Conservation (phyloP, 1,284 basidiomycete genomes). For the Pascua sp. region DNA sequence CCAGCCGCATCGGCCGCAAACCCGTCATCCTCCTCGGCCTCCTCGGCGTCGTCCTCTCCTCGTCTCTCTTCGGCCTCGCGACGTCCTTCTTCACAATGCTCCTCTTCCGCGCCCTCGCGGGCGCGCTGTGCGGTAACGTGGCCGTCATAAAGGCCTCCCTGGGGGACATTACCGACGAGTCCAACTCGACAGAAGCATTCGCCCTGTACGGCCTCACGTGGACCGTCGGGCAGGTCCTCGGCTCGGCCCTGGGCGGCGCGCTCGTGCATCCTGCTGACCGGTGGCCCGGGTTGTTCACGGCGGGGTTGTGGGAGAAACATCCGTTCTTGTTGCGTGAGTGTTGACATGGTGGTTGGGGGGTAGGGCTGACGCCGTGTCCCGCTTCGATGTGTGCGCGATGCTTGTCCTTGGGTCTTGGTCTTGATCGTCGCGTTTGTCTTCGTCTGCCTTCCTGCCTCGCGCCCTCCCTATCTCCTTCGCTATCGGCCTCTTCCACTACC, state of each 20-base stretch:
- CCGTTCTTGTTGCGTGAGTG: conserved; percentile 51
- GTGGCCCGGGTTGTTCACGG: conserved; percentile 48
- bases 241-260: conserved; percentile 38
- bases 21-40: conserved; percentile 44
- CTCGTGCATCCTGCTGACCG: conserved; percentile 51
- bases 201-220: conserved; percentile 47
- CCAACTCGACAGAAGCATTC: conserved; percentile 47
- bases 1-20: conserved; percentile 33
- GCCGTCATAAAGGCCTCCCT: conserved; percentile 45
- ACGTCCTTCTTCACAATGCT: conserved; percentile 43
- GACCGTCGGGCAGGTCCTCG: conserved; percentile 44
- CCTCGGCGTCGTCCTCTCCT: conserved; percentile 39
- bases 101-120: conserved; percentile 34
- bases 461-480: too few species aligned
- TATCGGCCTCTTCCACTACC: too few species aligned
- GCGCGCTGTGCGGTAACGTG: conserved; percentile 46
- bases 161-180: conserved; percentile 48
- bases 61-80: conserved; percentile 38
- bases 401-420: too few species aligned
- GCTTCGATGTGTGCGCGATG: too few species aligned
- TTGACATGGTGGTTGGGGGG: too few species aligned
- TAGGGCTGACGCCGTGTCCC: too few species aligned
- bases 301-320: conserved; percentile 41
- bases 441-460: too few species aligned
- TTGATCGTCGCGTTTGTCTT: too few species aligned